Conservation (phyloP, 1,284 basidiomycete genomes). For the Thelephora terrestris region DNA sequence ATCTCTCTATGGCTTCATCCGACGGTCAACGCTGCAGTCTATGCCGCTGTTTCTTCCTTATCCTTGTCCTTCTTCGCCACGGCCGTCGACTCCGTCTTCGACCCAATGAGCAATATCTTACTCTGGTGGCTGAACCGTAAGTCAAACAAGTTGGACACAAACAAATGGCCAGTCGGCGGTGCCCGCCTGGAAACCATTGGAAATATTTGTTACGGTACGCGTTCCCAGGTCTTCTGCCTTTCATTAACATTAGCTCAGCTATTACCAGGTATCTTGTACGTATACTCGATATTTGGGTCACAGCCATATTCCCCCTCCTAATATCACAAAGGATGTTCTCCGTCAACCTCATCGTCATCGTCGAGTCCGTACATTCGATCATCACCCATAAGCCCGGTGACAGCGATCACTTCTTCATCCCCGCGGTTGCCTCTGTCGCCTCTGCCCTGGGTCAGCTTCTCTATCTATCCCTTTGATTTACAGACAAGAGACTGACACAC, state of each 20-base stretch:
- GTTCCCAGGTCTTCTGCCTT: neutral
- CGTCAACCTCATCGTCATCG: slow-evolving; percentile 79
- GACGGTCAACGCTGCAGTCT: slow-evolving; percentile 36
- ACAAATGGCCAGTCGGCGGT: slow-evolving; percentile 90
- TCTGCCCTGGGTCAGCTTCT: slow-evolving; percentile 62
- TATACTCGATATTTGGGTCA: slow-evolving; percentile 9
- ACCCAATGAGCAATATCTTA: slow-evolving; percentile 84
- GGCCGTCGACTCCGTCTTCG: slow-evolving; percentile 84
- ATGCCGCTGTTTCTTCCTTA: slow-evolving; percentile 77
- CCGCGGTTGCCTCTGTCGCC: slow-evolving; percentile 75
- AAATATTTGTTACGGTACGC: slow-evolving; percentile 78
- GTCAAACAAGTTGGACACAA: slow-evolving; percentile 59
- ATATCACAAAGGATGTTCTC: slow-evolving; percentile 58
- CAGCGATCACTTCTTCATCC: slow-evolving; percentile 66
- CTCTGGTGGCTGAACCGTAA: slow-evolving; percentile 78
- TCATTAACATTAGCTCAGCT: neutral
- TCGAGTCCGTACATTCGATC: slow-evolving; percentile 72
- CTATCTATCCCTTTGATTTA: neutral
- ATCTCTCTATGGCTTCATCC: slow-evolving; percentile 4
- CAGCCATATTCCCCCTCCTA: slow-evolving; percentile 2
- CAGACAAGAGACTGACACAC: neutral
- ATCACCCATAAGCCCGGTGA: slow-evolving; percentile 46
- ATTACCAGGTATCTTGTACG: slow-evolving; percentile 55
- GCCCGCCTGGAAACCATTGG: slow-evolving; percentile 87
- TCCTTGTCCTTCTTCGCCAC: slow-evolving; percentile 89